Conservation (phyloP, 345 rosid species). For the Alliaria petiolata region DNA sequence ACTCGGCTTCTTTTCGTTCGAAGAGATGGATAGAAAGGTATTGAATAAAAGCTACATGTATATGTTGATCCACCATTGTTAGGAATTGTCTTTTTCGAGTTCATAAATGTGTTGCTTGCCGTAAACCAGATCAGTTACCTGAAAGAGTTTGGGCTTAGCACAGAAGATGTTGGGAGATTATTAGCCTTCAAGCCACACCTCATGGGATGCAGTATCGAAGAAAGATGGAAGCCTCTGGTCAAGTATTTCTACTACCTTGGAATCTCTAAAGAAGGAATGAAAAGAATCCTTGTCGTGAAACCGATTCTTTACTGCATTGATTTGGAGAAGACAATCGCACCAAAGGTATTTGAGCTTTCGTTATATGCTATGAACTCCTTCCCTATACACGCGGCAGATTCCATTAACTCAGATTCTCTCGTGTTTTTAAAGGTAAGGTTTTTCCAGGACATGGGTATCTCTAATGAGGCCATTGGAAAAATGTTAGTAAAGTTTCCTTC, state of each 20-base stretch:
- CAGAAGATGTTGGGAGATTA: constrained; percentile 69
- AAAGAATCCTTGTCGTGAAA: constrained; percentile 75
- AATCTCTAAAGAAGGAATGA: constrained; percentile 80
- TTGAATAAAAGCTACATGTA: neutral
- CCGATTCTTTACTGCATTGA: constrained; percentile 82
- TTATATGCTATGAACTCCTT: neutral
- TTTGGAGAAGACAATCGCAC: constrained; percentile 61
- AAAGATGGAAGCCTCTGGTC: constrained; percentile 84
- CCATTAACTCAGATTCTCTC: constrained; percentile 25
- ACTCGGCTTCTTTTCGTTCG: constrained; percentile 56
- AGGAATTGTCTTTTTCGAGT: neutral
- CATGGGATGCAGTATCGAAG: constrained; percentile 80
- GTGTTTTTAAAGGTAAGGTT: constrained; percentile 55
- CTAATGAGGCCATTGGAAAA: constrained; percentile 76
- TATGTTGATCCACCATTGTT: neutral
- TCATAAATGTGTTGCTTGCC: neutral
- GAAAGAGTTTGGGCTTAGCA: constrained; percentile 81
- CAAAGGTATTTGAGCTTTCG: constrained; percentile 48
- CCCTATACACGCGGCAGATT: neutral
- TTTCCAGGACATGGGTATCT: constrained; percentile 76
- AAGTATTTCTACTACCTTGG: constrained; percentile 86
- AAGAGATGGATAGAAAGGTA: constrained; percentile 90
- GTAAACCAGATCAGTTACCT: constrained; percentile 57
- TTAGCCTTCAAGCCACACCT: constrained; percentile 83
- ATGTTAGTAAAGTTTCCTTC: constrained; percentile 93